A percentile compares a stretch with the other conserved stretches of the same genome.
Evolutionary conservation across 306 rosid genomes (phyloP).

Genomic region (Dalbergia cochinchinensis): DNA sequence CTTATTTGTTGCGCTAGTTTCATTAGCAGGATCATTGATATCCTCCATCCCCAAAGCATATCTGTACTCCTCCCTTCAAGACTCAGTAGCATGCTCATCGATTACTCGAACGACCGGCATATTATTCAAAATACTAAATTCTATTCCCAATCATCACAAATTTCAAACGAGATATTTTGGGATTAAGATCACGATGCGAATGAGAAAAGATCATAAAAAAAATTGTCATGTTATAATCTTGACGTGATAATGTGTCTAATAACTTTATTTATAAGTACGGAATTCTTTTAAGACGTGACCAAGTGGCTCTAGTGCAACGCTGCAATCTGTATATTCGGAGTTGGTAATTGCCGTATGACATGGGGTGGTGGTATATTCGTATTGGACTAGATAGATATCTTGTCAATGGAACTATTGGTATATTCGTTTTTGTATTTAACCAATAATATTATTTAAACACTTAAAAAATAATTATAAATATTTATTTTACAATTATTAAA

Average conservation of each 20-base stretch:
- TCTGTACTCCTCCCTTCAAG: too few relatives aligned
- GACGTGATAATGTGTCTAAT: constrained; percentile 35
- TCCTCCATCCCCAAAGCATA: too few relatives aligned
- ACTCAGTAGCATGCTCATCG: too few relatives aligned
- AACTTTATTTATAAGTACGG: constrained; percentile 16
- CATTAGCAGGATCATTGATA: too few relatives aligned
- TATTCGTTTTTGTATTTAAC: too few relatives aligned
- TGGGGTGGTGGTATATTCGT: constrained; percentile 37
- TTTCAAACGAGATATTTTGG: constrained; percentile 20
- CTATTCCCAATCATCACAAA: not conserved
- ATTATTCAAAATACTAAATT: too few relatives aligned
- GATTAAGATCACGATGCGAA: not conserved
- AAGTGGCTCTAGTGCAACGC: not conserved
- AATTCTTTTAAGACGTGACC: constrained; percentile 41
- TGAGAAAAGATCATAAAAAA: not conserved
- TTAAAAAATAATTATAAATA: too few relatives aligned
- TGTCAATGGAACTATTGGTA: too few relatives aligned
- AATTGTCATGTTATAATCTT: constrained; percentile 29
- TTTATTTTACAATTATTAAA: too few relatives aligned
- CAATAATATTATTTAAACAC: too few relatives aligned
- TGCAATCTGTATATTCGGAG: constrained; percentile 18
- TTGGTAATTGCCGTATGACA: constrained; percentile 22
- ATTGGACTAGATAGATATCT: constrained; percentile 23
- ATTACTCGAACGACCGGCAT: too few relatives aligned
- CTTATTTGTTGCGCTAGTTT: too few relatives aligned